Base-by-base conservation (phyloP, 164 flowering plant genomes). In the Vitis rotundifolia region DNA sequence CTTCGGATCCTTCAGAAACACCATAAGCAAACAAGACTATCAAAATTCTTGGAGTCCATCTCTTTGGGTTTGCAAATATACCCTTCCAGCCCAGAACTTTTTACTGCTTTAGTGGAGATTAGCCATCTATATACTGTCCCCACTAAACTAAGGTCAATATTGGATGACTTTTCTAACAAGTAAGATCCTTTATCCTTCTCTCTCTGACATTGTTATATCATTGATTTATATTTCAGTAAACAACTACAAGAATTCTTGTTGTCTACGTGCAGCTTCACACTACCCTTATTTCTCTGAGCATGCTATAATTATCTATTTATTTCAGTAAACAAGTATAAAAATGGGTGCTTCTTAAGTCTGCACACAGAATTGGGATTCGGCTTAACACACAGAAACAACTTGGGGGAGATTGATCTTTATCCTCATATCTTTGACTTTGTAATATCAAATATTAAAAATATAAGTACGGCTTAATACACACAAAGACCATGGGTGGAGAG, bases 151-250 rank as follows among this genome's bases (percentile, higher is more conserved):
- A 87, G 98, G 55, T 76, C 76, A 84, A 82, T 84, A 56, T 78
- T 95, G 54, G 99, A 95, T 80, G 88, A 87, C 52, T 73, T 76
- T 73, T 89, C 76, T 70, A 83, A 74, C 77, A 88, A 79, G 98
- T 93, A 84, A 81, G 89, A 68, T 73, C 18, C 18, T 63, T 64
- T 50, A 18, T 62, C 48, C 63, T 55, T 60, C 3, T 50, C 9
- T 28, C 47, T 54, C 47, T 67, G 15, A 37, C 44, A 37, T 70
- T 29, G 5, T 10, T 37, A 19, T 10, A 22, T 31, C 11, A 7
- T 7, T 1, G 19, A 14, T 75, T 13, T 12, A 56, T 18, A 6
- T 6, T 37, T 53, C 56, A 53, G 16, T 11, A 53, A 53, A 2
- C 14, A 53, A 53, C 14, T 53, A 53, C 56, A 11, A 13, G n/a